phyloP scores from a whole-genome alignment of 257 asterid genomes.

The Cynanchum wilfordii region DNA sequence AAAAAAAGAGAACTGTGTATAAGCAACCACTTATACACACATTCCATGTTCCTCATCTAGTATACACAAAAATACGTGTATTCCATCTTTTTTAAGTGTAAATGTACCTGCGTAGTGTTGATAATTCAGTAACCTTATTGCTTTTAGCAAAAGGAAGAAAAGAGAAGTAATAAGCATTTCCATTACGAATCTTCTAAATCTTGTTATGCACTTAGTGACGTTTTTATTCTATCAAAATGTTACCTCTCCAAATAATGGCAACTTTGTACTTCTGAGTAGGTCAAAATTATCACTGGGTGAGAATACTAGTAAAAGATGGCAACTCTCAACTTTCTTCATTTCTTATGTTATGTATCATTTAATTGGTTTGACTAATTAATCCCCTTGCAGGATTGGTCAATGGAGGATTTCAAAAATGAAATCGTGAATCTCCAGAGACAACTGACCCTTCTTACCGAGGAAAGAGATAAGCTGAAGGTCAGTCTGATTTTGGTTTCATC shows the following conservation, averaged over 20 bases:
- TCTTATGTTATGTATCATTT: background rate
- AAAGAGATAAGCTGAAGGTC: slow-evolving; percentile 83
- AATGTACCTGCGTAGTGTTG: no score
- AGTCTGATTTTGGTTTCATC: slow-evolving; percentile 12
- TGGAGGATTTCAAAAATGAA: slow-evolving; percentile 56
- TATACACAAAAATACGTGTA: background rate
- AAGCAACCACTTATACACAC: background rate
- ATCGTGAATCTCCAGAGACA: slow-evolving; percentile 55
- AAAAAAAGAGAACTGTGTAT: no score
- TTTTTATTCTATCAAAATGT: background rate
- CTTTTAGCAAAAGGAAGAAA: background rate
- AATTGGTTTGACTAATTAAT: slow-evolving; percentile 1
- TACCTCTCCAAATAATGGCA: background rate
- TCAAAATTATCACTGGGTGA: background rate
- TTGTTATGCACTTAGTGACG: background rate
- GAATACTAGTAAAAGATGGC: background rate
- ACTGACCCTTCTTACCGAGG: slow-evolving; percentile 52
- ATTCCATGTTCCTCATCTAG: background rate
- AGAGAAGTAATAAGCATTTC: background rate
- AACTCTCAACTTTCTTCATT: background rate
- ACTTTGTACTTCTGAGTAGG: background rate
- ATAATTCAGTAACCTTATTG: background rate
- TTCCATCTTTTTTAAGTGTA: background rate
- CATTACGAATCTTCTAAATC: background rate
- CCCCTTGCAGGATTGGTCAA: slow-evolving; percentile 46